phyloP scores from a whole-genome alignment of 371 early-diverging fungal species.

The Actinomortierella wolfii region DNA sequence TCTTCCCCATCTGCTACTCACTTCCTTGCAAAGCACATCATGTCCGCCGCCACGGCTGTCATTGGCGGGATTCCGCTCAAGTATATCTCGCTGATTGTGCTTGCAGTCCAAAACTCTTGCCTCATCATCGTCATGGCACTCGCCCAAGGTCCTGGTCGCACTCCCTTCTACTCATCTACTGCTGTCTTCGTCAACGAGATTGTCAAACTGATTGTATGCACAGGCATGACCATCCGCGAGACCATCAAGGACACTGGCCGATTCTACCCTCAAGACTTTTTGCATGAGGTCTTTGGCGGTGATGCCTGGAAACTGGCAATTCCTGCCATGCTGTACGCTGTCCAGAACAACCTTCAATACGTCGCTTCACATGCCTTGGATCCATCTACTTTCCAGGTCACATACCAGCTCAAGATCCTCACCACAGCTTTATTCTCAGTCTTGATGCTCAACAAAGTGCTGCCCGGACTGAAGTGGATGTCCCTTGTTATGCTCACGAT shows the following conservation, averaged over 20 bases:
- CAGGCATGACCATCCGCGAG: slow-evolving; percentile 55
- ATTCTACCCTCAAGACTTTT: slow-evolving; percentile 49
- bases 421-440: slow-evolving; percentile 95
- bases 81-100: slow-evolving; percentile 81
- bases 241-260: slow-evolving; percentile 47
- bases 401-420: slow-evolving; percentile 95
- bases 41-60: slow-evolving; percentile 41
- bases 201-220: slow-evolving; percentile 76
- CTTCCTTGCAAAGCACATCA: slow-evolving; percentile 3
- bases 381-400: slow-evolving; percentile 95
- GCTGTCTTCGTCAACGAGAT: slow-evolving; percentile 89
- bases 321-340: slow-evolving; percentile 90
- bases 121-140: slow-evolving; percentile 86
- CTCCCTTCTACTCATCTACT: slow-evolving; percentile 78
- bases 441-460: slow-evolving; percentile 67
- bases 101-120: slow-evolving; percentile 89
- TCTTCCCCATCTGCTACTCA: not conserved
- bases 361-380: slow-evolving; percentile 88
- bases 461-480: slow-evolving; percentile 80
- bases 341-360: slow-evolving; percentile 97
- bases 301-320: slow-evolving; percentile 76
- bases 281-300: slow-evolving; percentile 62
- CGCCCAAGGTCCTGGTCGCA: slow-evolving; percentile 62
- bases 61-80: slow-evolving; percentile 75
- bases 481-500: slow-evolving; percentile 81